Evolutionary conservation across 2,329 filamentous ascomycete species (phyloP).

Genomic region (Camillea tinctor): DNA sequence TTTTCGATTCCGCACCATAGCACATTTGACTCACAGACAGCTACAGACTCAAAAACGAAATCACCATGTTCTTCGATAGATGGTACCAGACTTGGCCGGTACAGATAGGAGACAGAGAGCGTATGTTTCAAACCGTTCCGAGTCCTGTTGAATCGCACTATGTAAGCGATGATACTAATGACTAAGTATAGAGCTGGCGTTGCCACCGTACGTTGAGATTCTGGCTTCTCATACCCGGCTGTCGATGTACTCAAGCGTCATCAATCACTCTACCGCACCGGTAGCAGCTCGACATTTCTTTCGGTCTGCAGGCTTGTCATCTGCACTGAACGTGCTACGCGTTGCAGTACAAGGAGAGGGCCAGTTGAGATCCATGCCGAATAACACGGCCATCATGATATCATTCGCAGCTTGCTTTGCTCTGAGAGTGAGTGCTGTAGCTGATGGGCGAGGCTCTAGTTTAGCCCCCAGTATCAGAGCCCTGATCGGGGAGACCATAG

Average conservation of each 20-base stretch:
- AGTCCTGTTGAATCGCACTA: conserved; percentile 12
- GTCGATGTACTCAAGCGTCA: conserved; percentile 72
- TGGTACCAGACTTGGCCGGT: conserved; percentile 49
- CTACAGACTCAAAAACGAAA: conserved; percentile 32
- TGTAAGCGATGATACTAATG: conserved; percentile 9
- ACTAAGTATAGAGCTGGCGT: conserved; percentile 43
- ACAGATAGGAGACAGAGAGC: conserved; percentile 45
- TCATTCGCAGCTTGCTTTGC: conserved; percentile 72
- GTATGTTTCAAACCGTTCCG: conserved; percentile 35
- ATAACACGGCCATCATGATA: conserved; percentile 78
- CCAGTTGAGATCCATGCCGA: conserved; percentile 71
- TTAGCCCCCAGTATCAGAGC: conserved; percentile 62
- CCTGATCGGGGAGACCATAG: conserved; percentile 66
- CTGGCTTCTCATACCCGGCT: conserved; percentile 70
- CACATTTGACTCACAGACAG: background rate
- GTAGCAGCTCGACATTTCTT: conserved; percentile 71
- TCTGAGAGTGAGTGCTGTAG: conserved; percentile 60
- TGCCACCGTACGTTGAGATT: conserved; percentile 74
- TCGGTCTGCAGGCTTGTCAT: conserved; percentile 67
- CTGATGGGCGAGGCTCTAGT: conserved; percentile 52
- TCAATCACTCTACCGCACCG: conserved; percentile 71
- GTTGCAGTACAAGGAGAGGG: conserved; percentile 70
- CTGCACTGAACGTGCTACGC: conserved; percentile 71
- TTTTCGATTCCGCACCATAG: background rate
- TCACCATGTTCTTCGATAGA: conserved; percentile 32